Evolutionary conservation across 2,329 filamentous ascomycete genomes (phyloP).

Genomic region (Aspergillus costaricaensis): DNA sequence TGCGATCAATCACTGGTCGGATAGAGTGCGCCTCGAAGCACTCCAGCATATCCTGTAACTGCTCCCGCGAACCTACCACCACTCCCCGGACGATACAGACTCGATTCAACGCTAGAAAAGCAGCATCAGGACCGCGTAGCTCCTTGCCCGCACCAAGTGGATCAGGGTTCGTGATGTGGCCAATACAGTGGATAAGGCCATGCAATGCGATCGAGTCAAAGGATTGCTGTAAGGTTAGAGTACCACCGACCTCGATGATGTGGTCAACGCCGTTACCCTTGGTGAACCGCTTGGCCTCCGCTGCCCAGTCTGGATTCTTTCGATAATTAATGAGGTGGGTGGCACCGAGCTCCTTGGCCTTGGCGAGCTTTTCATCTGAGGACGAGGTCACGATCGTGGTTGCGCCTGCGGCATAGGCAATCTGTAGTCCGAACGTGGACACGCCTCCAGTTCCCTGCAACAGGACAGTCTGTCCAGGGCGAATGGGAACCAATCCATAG

Average conservation of each 20-base stretch:
- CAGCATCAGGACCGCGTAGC: constrained; percentile 8
- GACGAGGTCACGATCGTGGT: constrained; percentile 21
- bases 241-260: constrained; percentile 62
- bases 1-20: constrained; percentile 41
- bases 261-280: constrained; percentile 57
- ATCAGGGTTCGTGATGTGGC: constrained; percentile 25
- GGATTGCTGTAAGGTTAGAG: constrained; percentile 54
- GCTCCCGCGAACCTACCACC: constrained; percentile 52
- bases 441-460: constrained; percentile 17
- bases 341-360: constrained; percentile 17
- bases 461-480: constrained; percentile 8
- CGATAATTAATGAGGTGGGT: constrained; percentile 12
- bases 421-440: constrained; percentile 10
- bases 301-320: constrained; percentile 15
- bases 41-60: constrained; percentile 57
- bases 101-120: constrained; percentile 36
- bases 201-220: constrained; percentile 47
- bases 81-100: constrained; percentile 54
- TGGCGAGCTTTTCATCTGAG: constrained; percentile 17
- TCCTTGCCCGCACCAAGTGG: constrained; percentile 2
- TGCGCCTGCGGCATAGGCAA: constrained; percentile 8
- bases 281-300: constrained; percentile 48
- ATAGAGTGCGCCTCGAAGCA: constrained; percentile 51
- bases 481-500: constrained; percentile 1
- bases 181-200: constrained; percentile 51